These are phyloP conservation scores for Colletotrichum orbiculare DNA, from an alignment of 2,329 filamentous ascomycete species.

Conservation along the genomic window DNA sequence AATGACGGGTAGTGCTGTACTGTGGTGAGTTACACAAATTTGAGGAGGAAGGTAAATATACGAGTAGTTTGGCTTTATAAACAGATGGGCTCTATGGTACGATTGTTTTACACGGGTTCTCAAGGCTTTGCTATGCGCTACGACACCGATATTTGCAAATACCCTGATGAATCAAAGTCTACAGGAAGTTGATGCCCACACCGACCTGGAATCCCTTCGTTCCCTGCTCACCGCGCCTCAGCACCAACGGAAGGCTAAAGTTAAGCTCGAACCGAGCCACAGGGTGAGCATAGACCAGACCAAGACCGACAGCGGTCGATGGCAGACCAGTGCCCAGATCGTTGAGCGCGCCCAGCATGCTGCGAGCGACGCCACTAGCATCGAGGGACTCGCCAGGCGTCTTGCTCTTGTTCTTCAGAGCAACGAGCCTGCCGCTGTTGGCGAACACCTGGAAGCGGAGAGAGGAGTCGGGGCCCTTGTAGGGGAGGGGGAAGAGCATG, in stretches of 20 bases:
- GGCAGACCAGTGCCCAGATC: constrained; percentile 82
- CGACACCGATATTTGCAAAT: background rate
- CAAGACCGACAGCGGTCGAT: constrained; percentile 86
- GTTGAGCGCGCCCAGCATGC: constrained; percentile 70
- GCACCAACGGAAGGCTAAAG: constrained; percentile 86
- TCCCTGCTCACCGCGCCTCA: constrained; percentile 85
- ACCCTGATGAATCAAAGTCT: constrained; percentile 43
- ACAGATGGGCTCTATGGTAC: constrained; percentile 7
- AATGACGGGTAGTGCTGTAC: too few relatives aligned
- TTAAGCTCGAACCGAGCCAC: constrained; percentile 96
- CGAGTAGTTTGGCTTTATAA: too few relatives aligned
- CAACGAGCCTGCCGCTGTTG: constrained; percentile 87
- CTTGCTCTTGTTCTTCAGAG: constrained; percentile 71
- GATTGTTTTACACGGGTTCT: background rate
- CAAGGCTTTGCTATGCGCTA: background rate
- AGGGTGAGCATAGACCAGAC: constrained; percentile 94
- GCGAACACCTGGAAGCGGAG: constrained; percentile 90
- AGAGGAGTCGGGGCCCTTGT: constrained; percentile 83
- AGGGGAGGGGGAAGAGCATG: constrained; percentile 85
- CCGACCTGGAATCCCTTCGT: constrained; percentile 94
- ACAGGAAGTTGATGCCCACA: constrained; percentile 97
- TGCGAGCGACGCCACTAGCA: constrained; percentile 59
- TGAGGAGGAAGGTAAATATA: too few relatives aligned
- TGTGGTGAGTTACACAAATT: too few relatives aligned
- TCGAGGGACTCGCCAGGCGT: constrained; percentile 51